These are phyloP conservation scores for Lolium perenne DNA, from an alignment of 176 grass and related monocot species.

Conservation along the genomic window DNA sequence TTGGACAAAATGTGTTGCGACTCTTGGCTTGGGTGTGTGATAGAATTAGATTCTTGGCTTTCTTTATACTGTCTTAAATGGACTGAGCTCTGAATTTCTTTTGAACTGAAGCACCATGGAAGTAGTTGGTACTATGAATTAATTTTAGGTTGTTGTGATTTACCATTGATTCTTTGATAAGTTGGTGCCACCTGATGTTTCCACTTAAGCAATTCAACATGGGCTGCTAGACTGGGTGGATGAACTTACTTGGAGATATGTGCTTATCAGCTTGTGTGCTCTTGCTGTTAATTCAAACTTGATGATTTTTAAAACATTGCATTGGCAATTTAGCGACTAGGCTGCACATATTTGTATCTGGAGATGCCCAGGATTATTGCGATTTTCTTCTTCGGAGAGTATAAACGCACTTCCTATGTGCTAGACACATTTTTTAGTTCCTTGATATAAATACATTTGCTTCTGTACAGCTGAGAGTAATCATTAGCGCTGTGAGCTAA, in stretches of 20 bases:
- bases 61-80: neutral
- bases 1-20: neutral
- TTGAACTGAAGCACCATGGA: neutral
- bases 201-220: conserved; percentile 16
- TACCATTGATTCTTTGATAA: neutral
- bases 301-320: neutral
- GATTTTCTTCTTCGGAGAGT: neutral
- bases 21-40: neutral
- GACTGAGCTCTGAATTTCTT: neutral
- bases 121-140: neutral
- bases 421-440: conserved; percentile 10
- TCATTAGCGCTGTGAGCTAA: neutral
- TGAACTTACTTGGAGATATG: neutral
- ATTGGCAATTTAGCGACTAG: neutral
- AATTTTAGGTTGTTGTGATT: neutral
- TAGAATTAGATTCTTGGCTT: conserved; percentile 3
- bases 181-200: neutral
- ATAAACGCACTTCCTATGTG: conserved; percentile 6
- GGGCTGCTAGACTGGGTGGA: conserved; percentile 5
- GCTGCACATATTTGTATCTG: neutral
- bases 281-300: neutral
- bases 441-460: neutral
- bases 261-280: neutral
- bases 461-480: neutral
- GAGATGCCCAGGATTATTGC: neutral